phyloP scores from a whole-genome alignment of 2,329 filamentous ascomycete species.

The Camptophora hylomeconis region DNA sequence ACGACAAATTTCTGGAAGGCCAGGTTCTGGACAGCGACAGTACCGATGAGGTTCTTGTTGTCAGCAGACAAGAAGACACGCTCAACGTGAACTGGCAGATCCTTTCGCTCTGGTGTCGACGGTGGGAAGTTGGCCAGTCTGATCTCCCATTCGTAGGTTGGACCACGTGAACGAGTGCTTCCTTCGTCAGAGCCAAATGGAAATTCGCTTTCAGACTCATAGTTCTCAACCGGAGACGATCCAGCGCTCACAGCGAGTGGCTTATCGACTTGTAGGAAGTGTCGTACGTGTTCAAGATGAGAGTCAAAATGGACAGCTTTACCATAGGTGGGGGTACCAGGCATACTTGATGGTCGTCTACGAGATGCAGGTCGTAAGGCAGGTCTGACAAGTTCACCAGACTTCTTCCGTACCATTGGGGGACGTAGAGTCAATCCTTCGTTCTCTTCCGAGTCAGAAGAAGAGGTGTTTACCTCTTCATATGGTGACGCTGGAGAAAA shows the following conservation, averaged over 20 bases:
- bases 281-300: constrained; percentile 86
- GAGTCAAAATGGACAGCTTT: constrained; percentile 99
- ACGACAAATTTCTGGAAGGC: constrained; percentile 79
- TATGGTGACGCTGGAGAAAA: constrained; percentile 27
- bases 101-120: constrained; percentile 48
- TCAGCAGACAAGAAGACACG: constrained; percentile 76
- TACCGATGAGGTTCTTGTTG: constrained; percentile 74
- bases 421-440: constrained; percentile 43
- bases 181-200: constrained; percentile 55
- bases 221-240: constrained; percentile 77
- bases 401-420: constrained; percentile 93
- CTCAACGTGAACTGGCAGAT: constrained; percentile 61
- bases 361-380: constrained; percentile 68
- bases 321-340: constrained; percentile 85
- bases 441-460: constrained; percentile 45
- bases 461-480: constrained; percentile 24
- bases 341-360: constrained; percentile 86
- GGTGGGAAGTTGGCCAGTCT: constrained; percentile 67
- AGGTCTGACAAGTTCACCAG: constrained; percentile 86
- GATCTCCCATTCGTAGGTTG: constrained; percentile 75
- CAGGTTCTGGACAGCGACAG: constrained; percentile 73
- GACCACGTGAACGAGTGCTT: constrained; percentile 27
- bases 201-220: constrained; percentile 80
- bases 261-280: constrained; percentile 86
- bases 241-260: constrained; percentile 93